Evolutionary conservation across 2,329 filamentous ascomycete genomes (phyloP), one percentile per base, ranked within the genome.

Genomic region (Diaporthe sp.): DNA sequence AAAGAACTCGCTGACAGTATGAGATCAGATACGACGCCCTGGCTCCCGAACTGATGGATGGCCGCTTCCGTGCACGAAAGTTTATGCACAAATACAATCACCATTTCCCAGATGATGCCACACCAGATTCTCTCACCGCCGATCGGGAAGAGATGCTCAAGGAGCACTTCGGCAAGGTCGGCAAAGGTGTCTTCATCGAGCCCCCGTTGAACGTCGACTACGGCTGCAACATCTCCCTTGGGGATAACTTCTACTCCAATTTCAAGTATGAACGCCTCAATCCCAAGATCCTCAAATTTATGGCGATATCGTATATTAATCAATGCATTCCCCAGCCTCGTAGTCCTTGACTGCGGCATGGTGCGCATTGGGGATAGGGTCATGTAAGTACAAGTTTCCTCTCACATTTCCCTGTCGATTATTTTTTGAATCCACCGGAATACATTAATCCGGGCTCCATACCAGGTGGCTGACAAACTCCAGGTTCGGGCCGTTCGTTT

Each of bases 321-420:
- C 9, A 12, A 3, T 34, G 3, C 10, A n/a, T 12, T 25, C 37
- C 22, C 1, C 22, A 88, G 86, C 75, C 81, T 89, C 73, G 90
- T 91, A 2, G 92, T 95, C 76, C 85, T 95, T 19, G 94, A 96
- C 81, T 95, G 92, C n/a, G 93, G 91, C 78, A 85, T 91, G 3
- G 92, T 96, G 55, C 86, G 82, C 5, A 93, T 96, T 62, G 94
- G 94, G 0, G 88, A 92, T 37, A 89, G 94, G 39, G 94, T 94
- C 2, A 84, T 94, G 78, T 39, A 12, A 39, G 37, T 39, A 4
- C 37, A 39, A 39, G 12, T 39, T 39, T 39, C 12, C 37, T 12
- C 37, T 39, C 37, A 39, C 37, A 13, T 3, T 12, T 39, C 37
- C 37, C 12, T 12, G 3, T 4, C 37, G 13, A 1, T 39, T 13